Evolutionary conservation across 805 yeast species (phyloP).

Genomic region (Cyberlindnera mrakii): DNA sequence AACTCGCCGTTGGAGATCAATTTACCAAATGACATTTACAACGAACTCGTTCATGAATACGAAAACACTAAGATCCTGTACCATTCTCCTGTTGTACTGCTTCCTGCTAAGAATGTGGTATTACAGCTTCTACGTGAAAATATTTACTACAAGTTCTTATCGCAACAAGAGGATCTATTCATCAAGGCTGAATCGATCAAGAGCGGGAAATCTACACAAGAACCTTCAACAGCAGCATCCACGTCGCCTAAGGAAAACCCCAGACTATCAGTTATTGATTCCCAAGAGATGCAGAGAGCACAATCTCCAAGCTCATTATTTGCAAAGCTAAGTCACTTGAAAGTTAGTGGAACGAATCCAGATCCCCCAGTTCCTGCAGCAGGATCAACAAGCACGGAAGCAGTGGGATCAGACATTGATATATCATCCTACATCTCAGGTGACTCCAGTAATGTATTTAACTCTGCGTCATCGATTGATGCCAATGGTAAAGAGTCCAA

Average conservation of each 20-base stretch:
- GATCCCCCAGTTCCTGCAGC: too few species aligned
- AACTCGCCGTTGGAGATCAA: conserved; percentile 45
- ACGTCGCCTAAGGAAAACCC: neutral
- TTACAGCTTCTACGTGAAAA: conserved; percentile 28
- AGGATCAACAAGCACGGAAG: too few species aligned
- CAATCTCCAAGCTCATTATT: conserved; percentile 6
- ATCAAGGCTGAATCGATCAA: conserved; percentile 4
- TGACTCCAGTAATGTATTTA: too few species aligned
- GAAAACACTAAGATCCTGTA: conserved; percentile 21
- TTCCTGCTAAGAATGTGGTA: conserved; percentile 27
- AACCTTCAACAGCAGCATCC: neutral
- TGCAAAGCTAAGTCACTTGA: conserved; percentile 6
- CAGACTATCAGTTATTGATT: neutral
- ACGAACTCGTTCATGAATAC: conserved; percentile 24
- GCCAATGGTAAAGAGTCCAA: too few species aligned
- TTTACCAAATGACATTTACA: conserved; percentile 34
- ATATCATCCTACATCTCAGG: too few species aligned
- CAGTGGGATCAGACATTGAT: too few species aligned
- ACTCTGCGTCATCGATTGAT: too few species aligned
- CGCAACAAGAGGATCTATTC: conserved; percentile 16
- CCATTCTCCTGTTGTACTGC: conserved; percentile 27
- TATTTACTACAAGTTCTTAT: conserved; percentile 25
- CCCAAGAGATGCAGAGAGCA: neutral
- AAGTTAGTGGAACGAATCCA: neutral
- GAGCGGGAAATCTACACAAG: neutral